These are phyloP conservation scores for Metschnikowia picachoensis DNA, from an alignment of 805 yeast genomes.

Conservation along the genomic window DNA sequence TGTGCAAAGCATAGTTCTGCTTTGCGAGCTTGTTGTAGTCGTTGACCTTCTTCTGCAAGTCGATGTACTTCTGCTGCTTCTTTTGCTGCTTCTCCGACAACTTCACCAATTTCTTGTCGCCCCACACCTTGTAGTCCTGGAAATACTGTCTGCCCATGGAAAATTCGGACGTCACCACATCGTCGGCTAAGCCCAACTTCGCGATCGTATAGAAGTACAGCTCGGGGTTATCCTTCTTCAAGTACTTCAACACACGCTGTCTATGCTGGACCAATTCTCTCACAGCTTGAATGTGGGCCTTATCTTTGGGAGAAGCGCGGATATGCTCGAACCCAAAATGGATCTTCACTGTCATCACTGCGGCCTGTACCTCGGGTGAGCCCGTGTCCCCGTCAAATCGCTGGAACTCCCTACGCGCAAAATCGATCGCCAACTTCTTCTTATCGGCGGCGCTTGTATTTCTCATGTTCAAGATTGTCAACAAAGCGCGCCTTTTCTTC, in stretches of 20 bases:
- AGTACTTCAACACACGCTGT: conserved; percentile 75
- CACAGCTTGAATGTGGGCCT: conserved; percentile 60
- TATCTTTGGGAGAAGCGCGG: conserved; percentile 64
- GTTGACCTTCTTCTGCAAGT: conserved; percentile 38
- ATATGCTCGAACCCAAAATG: conserved; percentile 75
- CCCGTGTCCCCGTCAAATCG: conserved; percentile 90
- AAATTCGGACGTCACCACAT: conserved; percentile 73
- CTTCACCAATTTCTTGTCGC: conserved; percentile 64
- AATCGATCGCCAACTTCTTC: conserved; percentile 50
- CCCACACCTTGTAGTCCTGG: conserved; percentile 76
- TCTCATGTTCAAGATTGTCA: conserved; percentile 68
- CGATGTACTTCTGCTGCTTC: conserved; percentile 26
- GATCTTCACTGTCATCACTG: conserved; percentile 77
- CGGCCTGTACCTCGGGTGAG: conserved; percentile 95
- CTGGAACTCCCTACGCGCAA: conserved; percentile 78
- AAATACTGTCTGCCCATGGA: conserved; percentile 72
- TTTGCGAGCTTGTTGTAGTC: conserved; percentile 38
- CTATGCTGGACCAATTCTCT: conserved; percentile 87
- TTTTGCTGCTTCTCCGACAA: conserved; percentile 32
- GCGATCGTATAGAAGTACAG: conserved; percentile 82
- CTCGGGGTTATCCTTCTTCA: conserved; percentile 76
- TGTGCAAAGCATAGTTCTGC: conserved; percentile 27
- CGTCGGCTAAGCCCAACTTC: conserved; percentile 84
- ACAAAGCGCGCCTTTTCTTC: conserved; percentile 61
- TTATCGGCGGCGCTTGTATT: conserved; percentile 62